phyloP scores from a whole-genome alignment of 805 yeast species.

The Clavispora santaluciae region DNA sequence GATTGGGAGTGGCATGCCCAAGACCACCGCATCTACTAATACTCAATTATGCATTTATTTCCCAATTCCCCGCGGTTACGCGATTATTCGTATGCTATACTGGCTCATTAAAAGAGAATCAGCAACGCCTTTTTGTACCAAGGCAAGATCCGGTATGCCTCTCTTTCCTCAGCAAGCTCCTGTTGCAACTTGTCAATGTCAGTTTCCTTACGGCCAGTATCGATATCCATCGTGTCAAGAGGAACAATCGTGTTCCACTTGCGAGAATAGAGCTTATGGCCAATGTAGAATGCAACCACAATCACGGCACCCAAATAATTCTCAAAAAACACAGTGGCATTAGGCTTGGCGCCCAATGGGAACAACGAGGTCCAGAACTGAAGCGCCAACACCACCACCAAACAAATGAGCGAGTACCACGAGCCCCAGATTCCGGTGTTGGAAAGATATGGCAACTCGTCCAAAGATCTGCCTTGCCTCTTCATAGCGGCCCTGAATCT shows the following conservation, averaged over 20 bases:
- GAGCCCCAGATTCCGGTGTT: conserved; percentile 40
- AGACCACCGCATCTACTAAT: too few relatives aligned
- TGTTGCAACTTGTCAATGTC: conserved; percentile 19
- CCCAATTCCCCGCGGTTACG: not conserved
- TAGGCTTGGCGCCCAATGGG: conserved; percentile 20
- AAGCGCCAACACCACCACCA: conserved; percentile 19
- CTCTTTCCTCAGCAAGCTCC: conserved; percentile 20
- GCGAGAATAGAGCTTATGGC: conserved; percentile 20
- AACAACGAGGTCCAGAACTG: conserved; percentile 26
- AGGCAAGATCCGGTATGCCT: conserved; percentile 10
- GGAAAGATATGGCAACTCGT: conserved; percentile 51
- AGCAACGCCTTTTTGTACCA: conserved; percentile 14
- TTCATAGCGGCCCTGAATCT: conserved; percentile 38
- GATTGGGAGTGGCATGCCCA: too few relatives aligned
- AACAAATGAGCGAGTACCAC: conserved; percentile 20
- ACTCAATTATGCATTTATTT: not conserved
- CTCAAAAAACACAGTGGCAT: conserved; percentile 20
- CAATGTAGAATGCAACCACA: conserved; percentile 18
- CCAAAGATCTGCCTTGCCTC: conserved; percentile 35
- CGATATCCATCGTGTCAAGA: conserved; percentile 21
- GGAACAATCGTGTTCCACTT: conserved; percentile 18
- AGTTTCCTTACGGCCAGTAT: conserved; percentile 21
- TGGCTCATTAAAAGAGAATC: conserved; percentile 8
- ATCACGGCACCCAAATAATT: conserved; percentile 24
- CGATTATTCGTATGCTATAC: not conserved